These are phyloP conservation scores for Penicillium sp. DNA, from an alignment of 2,329 filamentous ascomycete genomes.

Conservation along the genomic window DNA sequence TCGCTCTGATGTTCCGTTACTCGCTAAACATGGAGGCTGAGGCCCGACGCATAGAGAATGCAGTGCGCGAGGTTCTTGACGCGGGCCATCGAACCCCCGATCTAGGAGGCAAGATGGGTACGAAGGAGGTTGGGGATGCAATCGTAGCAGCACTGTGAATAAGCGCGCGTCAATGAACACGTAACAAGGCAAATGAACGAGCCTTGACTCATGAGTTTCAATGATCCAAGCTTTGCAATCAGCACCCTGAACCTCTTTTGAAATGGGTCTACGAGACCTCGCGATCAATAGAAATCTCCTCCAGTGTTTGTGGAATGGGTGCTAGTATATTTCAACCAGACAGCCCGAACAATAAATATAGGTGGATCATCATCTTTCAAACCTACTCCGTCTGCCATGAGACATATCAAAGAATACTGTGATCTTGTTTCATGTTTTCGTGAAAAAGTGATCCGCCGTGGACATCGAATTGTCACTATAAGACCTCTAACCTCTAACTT, in stretches of 20 bases:
- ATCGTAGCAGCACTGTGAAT: slow-evolving; percentile 64
- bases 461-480: not conserved
- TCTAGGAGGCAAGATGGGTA: slow-evolving; percentile 70
- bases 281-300: not conserved
- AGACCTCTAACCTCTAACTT: not conserved
- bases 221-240: not conserved
- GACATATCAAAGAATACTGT: not conserved
- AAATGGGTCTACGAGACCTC: not conserved
- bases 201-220: not conserved
- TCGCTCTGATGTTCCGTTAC: slow-evolving; percentile 92
- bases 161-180: not conserved
- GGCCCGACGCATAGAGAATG: slow-evolving; percentile 73
- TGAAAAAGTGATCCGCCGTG: not conserved
- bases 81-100: slow-evolving; percentile 73
- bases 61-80: slow-evolving; percentile 74
- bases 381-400: not conserved
- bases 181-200: not conserved
- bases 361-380: not conserved
- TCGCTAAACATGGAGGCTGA: slow-evolving; percentile 74
- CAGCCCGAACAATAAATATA: not conserved
- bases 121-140: slow-evolving; percentile 72
- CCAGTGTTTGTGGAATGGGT: not conserved
- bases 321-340: not conserved
- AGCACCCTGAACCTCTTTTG: not conserved
- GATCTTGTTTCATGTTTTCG: slow-evolving; percentile 1